These are phyloP conservation scores for Fusarium tupiense DNA, from an alignment of 2,329 filamentous ascomycete genomes.

Conservation along the genomic window DNA sequence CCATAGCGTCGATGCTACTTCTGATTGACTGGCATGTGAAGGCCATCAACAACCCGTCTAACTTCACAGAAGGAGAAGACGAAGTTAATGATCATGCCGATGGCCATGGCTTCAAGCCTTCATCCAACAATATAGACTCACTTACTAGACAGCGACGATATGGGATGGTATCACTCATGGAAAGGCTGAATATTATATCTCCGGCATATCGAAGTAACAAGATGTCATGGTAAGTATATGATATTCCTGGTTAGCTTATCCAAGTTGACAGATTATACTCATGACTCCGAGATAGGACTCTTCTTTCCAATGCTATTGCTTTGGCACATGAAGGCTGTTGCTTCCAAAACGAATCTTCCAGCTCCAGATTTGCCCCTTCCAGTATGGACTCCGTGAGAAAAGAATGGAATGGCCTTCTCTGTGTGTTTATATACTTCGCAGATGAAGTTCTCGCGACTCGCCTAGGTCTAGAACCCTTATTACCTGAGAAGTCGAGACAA, in stretches of 20 bases:
- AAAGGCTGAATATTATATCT: conserved; percentile 26
- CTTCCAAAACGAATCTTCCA: conserved; percentile 10
- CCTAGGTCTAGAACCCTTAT: conserved; percentile 16
- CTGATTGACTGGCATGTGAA: conserved; percentile 32
- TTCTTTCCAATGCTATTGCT: conserved; percentile 30
- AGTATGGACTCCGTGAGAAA: background rate
- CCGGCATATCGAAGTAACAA: conserved; percentile 32
- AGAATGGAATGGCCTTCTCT: conserved; percentile 27
- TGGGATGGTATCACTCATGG: conserved; percentile 30
- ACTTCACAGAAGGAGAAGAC: conserved; percentile 30
- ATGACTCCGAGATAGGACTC: conserved; percentile 4
- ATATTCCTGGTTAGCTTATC: background rate
- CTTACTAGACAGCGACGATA: conserved; percentile 16
- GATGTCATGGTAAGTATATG: conserved; percentile 24
- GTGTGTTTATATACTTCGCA: conserved; percentile 26
- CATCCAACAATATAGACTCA: background rate
- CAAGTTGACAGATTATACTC: background rate
- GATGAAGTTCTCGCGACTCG: conserved; percentile 18
- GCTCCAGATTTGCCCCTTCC: background rate
- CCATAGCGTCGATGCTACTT: conserved; percentile 21
- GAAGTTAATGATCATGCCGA: background rate
- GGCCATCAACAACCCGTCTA: conserved; percentile 25
- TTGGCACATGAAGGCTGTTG: conserved; percentile 26
- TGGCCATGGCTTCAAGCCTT: background rate
- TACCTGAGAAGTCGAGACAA: conserved; percentile 25